phyloP scores from a whole-genome alignment of 768 basidiomycete species.

The Rhodotorula sphaerocarpa region DNA sequence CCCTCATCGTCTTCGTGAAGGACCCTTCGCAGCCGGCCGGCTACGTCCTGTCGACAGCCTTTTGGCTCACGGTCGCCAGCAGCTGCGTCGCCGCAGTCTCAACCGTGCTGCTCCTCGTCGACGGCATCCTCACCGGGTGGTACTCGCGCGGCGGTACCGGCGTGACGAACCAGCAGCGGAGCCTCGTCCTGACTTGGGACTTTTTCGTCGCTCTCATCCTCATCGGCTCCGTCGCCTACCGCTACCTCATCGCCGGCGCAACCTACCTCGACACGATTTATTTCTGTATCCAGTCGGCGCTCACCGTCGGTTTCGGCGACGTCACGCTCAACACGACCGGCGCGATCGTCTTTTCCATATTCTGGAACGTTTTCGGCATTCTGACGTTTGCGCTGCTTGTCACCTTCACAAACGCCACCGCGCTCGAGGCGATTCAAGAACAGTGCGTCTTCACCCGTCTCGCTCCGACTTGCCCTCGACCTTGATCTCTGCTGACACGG shows the following conservation, averaged over 20 bases:
- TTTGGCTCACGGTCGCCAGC: slow-evolving; percentile 17
- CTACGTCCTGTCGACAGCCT: slow-evolving; percentile 25
- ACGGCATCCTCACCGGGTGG: slow-evolving; percentile 8
- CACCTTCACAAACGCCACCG: slow-evolving; percentile 12
- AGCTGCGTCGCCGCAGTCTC: slow-evolving; percentile 7
- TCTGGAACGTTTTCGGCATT: slow-evolving; percentile 13
- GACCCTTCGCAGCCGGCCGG: slow-evolving; percentile 6
- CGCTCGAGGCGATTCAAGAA: slow-evolving; percentile 20
- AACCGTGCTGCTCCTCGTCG: not conserved
- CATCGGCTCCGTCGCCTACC: not conserved
- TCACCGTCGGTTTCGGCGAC: slow-evolving; percentile 28
- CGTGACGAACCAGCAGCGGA: slow-evolving; percentile 4
- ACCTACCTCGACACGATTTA: slow-evolving; percentile 18
- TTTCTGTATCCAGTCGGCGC: slow-evolving; percentile 14
- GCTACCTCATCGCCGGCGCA: slow-evolving; percentile 3
- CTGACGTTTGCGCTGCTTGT: slow-evolving; percentile 22
- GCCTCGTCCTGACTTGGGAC: slow-evolving; percentile 11
- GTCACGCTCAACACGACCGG: not conserved
- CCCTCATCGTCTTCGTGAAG: slow-evolving; percentile 10
- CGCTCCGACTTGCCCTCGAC: not conserved
- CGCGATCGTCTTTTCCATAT: not conserved
- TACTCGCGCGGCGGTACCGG: slow-evolving; percentile 3
- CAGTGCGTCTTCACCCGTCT: slow-evolving; percentile 1
- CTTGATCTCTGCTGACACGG: not conserved
- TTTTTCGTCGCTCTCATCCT: slow-evolving; percentile 2